Evolutionary conservation across 2,329 filamentous ascomycete genomes (phyloP), one percentile per base, ranked within the genome.

Genomic region (Hymenoscyphus repandus): DNA sequence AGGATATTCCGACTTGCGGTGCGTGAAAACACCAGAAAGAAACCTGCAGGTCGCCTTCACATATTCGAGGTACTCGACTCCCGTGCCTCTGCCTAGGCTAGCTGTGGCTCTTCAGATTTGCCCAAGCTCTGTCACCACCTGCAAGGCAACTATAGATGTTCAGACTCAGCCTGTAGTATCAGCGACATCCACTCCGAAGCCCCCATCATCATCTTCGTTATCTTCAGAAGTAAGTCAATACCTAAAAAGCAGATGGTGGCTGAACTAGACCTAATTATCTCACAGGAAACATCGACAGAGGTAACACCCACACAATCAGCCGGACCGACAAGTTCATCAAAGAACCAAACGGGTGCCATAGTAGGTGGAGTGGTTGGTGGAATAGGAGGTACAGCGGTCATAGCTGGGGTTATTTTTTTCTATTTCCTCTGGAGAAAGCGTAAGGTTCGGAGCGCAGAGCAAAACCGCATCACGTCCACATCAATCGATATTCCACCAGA

Each of bases 1-100:
- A n/a, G 33, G 38, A 3, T 36, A 42, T 5, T 41, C 43, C 1
- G 49, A 51, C 10, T 15, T 51, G 13, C 22, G 49, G 43, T 51
- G 49, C 22, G 34, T 34, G 18, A 43, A n/a, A 11, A 33, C 43
- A 2, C 32, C 20, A 9, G 36, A 30, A 11, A 37, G 27, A n/a
- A 34, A 15, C 13, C 17, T 22, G 13, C 15, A 37, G 22, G 44
- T 51, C 6, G 43, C 30, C 11, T 51, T 51, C 22, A 47, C 49
- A 5, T 47, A 33, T 22, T 15, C 13, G 13, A 32, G 44, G 5
- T 51, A 41, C 20, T 37, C 43, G 22, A 51, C 49, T 12, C 44
- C 49, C 10, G 10, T 51, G 4, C 37, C 44, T 3, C 34, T 47
- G 6, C 49, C 49, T 9, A 47, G 49, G 12, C 9, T 45, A 4